Conservation (phyloP, 192 early-diverging fungal species). For the Umbelopsis sp. region DNA sequence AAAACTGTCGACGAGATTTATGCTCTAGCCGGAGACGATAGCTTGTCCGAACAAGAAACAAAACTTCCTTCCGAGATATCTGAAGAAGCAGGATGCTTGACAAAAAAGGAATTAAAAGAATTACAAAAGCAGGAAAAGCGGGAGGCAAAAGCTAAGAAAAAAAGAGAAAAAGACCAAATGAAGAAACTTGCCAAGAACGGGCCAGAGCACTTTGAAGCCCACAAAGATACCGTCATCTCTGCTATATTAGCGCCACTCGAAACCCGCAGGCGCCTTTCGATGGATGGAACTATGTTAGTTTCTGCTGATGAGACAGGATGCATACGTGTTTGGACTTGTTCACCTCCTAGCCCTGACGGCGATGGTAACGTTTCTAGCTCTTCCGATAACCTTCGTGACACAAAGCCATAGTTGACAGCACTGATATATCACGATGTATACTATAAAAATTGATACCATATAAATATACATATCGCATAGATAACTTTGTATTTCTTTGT, state of each 20-base stretch:
- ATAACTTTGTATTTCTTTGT: too few species aligned
- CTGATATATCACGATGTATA: too few species aligned
- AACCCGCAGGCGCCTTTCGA: constrained; percentile 60
- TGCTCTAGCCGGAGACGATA: constrained; percentile 15
- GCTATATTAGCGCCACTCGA: constrained; percentile 62
- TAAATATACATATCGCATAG: not conserved
- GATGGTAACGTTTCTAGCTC: not conserved
- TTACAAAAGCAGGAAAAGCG: constrained; percentile 10
- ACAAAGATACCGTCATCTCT: constrained; percentile 57
- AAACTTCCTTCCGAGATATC: constrained; percentile 18
- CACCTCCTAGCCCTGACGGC: not conserved
- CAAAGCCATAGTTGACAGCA: too few species aligned
- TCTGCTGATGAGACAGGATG: constrained; percentile 12
- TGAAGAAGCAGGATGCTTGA: constrained; percentile 1
- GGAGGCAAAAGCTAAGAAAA: constrained; percentile 29
- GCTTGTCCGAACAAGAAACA: constrained; percentile 22
- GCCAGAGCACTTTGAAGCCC: constrained; percentile 45
- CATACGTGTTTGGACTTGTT: constrained; percentile 10
- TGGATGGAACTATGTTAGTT: not conserved
- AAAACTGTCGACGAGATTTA: constrained; percentile 35
- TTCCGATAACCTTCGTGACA: constrained; percentile 1
- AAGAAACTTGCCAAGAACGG: constrained; percentile 20
- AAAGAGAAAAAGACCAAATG: not conserved
- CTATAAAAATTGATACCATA: too few species aligned
- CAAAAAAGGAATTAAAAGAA: not conserved